These are phyloP conservation scores for Termitomyces sp. DNA, from an alignment of 768 basidiomycete species.

Conservation along the genomic window DNA sequence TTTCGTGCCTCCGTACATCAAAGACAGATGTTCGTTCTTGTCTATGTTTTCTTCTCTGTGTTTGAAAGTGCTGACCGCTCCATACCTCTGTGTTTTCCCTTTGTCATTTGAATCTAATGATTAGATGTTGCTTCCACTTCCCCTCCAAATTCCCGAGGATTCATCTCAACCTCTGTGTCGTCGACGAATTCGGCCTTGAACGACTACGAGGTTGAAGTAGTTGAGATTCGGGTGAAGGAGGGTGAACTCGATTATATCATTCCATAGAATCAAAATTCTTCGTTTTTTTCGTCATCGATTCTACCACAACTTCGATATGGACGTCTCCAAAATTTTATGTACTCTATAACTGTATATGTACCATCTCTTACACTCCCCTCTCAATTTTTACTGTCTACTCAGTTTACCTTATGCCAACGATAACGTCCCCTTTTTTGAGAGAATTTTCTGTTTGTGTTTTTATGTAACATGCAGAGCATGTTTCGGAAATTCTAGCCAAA, in stretches of 20 bases:
- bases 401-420: background rate
- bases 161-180: conserved; percentile 62
- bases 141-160: conserved; percentile 62
- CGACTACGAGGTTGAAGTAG: conserved; percentile 83
- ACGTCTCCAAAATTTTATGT: background rate
- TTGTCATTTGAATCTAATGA: conserved; percentile 8
- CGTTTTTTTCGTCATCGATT: background rate
- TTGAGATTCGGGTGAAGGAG: conserved; percentile 79
- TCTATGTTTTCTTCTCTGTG: conserved; percentile 12
- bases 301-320: background rate
- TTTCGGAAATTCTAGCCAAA: background rate
- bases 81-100: conserved; percentile 6
- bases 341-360: background rate
- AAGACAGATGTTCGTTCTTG: conserved; percentile 73
- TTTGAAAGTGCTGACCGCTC: conserved; percentile 15
- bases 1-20: conserved; percentile 85
- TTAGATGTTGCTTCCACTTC: conserved; percentile 81
- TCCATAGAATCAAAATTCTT: conserved; percentile 30
- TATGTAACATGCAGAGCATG: background rate
- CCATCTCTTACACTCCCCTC: background rate
- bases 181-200: conserved; percentile 61
- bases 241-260: conserved; percentile 75
- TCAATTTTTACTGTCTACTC: background rate
- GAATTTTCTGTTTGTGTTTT: background rate
- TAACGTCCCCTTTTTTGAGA: too few species aligned